These are phyloP conservation scores for Arthrobotrys entomopaga DNA, from an alignment of 2,329 filamentous ascomycete species.

Conservation along the genomic window DNA sequence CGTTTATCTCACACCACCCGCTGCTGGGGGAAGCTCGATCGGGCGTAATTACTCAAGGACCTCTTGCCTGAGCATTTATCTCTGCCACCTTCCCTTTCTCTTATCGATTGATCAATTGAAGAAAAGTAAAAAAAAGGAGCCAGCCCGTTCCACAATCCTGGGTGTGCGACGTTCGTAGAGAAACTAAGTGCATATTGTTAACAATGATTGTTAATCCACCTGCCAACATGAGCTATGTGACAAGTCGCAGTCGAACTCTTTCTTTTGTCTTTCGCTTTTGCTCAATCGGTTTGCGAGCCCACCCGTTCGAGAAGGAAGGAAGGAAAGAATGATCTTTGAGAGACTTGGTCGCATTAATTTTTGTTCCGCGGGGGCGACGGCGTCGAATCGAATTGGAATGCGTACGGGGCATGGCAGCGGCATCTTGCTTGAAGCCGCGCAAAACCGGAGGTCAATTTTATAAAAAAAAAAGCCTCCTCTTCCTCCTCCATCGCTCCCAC, in stretches of 20 bases:
- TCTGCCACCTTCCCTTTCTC: constrained; percentile 13
- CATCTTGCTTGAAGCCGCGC: constrained; percentile 17
- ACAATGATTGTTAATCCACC: no score
- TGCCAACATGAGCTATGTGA: no score
- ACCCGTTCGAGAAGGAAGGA: no score
- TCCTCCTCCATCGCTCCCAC: no score
- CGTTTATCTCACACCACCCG: neutral
- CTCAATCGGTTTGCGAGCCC: no score
- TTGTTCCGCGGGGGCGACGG: no score
- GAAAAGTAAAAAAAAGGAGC: neutral
- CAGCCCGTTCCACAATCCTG: neutral
- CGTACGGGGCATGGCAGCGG: constrained; percentile 7
- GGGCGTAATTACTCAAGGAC: no score
- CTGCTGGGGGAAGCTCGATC: neutral
- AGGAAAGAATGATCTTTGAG: no score
- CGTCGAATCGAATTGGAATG: no score
- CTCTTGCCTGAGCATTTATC: neutral
- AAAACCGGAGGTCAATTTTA: constrained; percentile 6
- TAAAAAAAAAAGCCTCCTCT: no score
- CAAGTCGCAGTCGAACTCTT: no score
- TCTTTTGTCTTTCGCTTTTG: no score
- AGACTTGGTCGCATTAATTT: neutral
- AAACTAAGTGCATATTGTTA: neutral
- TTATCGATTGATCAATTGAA: constrained; percentile 5
- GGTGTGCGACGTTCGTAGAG: neutral